Conservation (phyloP, 768 basidiomycete species). For the Gloeopeniophorella convolvens region DNA sequence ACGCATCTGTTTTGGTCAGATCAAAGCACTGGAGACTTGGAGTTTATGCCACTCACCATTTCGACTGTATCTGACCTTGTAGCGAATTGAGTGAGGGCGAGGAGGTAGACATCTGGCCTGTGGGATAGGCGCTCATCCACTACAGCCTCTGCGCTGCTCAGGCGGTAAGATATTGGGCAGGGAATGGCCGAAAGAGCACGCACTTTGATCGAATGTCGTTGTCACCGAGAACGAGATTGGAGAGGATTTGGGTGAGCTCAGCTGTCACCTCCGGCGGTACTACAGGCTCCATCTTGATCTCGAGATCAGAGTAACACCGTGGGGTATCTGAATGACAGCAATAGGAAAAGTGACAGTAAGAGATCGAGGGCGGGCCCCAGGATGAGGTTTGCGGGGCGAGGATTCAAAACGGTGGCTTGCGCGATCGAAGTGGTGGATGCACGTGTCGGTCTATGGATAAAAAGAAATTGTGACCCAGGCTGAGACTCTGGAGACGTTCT, state of each 20-base stretch:
- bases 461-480: no score
- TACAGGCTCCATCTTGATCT: constrained; percentile 18
- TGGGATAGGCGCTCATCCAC: constrained; percentile 75
- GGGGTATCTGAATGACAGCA: background rate
- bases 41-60: constrained; percentile 47
- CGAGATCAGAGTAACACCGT: background rate
- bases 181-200: constrained; percentile 9
- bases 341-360: background rate
- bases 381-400: no score
- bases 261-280: constrained; percentile 61
- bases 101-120: constrained; percentile 72
- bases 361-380: no score
- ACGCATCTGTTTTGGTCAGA: constrained; percentile 52
- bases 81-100: constrained; percentile 75
- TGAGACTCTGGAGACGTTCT: no score
- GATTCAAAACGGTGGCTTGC: no score
- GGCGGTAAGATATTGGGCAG: background rate
- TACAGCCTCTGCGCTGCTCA: constrained; percentile 62
- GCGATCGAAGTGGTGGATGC: no score
- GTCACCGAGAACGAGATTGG: constrained; percentile 78
- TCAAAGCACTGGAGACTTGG: background rate
- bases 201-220: constrained; percentile 75
- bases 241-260: constrained; percentile 78
- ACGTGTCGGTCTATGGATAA: no score
- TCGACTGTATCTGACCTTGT: constrained; percentile 65